phyloP scores from a whole-genome alignment of 805 yeast species.

The baker's yeast (Saccharomyces cerevisiae) region DNA sequence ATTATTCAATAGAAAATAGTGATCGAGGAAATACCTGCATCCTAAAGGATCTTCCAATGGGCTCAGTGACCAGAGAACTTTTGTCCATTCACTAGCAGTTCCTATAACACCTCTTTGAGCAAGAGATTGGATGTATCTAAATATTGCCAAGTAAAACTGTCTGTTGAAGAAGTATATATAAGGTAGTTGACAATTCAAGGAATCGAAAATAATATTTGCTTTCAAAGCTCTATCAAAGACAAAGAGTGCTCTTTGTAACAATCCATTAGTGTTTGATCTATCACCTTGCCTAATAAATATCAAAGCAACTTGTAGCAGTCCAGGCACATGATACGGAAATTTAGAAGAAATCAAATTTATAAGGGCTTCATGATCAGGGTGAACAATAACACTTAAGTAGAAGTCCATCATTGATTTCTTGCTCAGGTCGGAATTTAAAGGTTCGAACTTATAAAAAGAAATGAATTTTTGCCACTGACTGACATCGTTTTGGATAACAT shows the following conservation, averaged over 20 bases:
- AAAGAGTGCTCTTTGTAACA: conserved; percentile 69
- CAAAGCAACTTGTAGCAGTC: conserved; percentile 70
- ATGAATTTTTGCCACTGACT: conserved; percentile 35
- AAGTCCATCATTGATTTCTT: conserved; percentile 38
- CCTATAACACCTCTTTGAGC: conserved; percentile 69
- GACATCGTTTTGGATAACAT: conserved; percentile 38
- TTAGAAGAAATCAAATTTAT: conserved; percentile 45
- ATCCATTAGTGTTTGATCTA: conserved; percentile 55
- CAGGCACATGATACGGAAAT: conserved; percentile 68
- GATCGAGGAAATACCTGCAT: conserved; percentile 74
- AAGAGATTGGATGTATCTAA: conserved; percentile 60
- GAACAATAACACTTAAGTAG: conserved; percentile 55
- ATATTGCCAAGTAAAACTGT: conserved; percentile 64
- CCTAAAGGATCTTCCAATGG: conserved; percentile 83
- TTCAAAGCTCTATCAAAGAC: conserved; percentile 70
- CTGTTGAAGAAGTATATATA: conserved; percentile 68
- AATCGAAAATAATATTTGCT: conserved; percentile 47
- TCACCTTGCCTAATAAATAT: conserved; percentile 72
- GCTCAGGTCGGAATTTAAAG: conserved; percentile 30
- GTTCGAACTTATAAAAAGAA: conserved; percentile 47
- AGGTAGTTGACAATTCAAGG: conserved; percentile 57
- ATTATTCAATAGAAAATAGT: conserved; percentile 58
- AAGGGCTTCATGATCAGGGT: conserved; percentile 74
- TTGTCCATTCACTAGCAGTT: conserved; percentile 72
- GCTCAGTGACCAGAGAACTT: conserved; percentile 55